phyloP scores from a whole-genome alignment of 1,284 basidiomycete species.

The Leccinum pachyderme region DNA sequence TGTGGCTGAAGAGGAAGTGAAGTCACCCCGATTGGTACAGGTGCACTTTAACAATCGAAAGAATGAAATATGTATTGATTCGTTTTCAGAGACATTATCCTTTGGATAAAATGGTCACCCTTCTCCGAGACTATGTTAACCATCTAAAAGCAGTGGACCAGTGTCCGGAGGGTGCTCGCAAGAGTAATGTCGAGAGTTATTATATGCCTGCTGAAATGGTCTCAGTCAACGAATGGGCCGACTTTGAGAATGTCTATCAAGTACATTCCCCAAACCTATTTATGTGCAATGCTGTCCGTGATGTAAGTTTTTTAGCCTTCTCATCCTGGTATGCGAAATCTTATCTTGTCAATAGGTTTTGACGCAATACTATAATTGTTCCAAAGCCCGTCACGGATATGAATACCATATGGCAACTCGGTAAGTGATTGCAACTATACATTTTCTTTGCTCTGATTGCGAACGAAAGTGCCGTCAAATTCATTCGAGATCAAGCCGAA shows the following conservation, averaged over 20 bases:
- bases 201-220: slow-evolving; percentile 66
- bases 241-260: slow-evolving; percentile 91
- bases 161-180: slow-evolving; percentile 33
- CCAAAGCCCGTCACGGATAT: slow-evolving; percentile 70
- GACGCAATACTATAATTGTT: slow-evolving; percentile 89
- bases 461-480: slow-evolving; percentile 68
- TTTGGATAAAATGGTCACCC: slow-evolving; percentile 50
- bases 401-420: slow-evolving; percentile 88
- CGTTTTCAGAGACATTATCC: slow-evolving; percentile 30
- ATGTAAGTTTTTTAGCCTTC: slow-evolving; percentile 46
- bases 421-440: slow-evolving; percentile 41
- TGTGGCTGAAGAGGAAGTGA: slow-evolving; percentile 25
- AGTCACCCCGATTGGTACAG: slow-evolving; percentile 9
- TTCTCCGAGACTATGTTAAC: slow-evolving; percentile 62
- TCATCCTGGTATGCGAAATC: slow-evolving; percentile 2
- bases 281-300: slow-evolving; percentile 77
- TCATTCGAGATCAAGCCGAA: slow-evolving; percentile 78
- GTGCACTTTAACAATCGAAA: slow-evolving; percentile 11
- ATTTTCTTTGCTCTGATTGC: slow-evolving; percentile 7
- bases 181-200: slow-evolving; percentile 43
- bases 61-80: not conserved
- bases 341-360: slow-evolving; percentile 54
- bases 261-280: slow-evolving; percentile 86
- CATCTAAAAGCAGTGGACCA: slow-evolving; percentile 51
- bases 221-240: slow-evolving; percentile 70